phyloP scores from a whole-genome alignment of 331 rosid species.

The Telfairia occidentalis region DNA sequence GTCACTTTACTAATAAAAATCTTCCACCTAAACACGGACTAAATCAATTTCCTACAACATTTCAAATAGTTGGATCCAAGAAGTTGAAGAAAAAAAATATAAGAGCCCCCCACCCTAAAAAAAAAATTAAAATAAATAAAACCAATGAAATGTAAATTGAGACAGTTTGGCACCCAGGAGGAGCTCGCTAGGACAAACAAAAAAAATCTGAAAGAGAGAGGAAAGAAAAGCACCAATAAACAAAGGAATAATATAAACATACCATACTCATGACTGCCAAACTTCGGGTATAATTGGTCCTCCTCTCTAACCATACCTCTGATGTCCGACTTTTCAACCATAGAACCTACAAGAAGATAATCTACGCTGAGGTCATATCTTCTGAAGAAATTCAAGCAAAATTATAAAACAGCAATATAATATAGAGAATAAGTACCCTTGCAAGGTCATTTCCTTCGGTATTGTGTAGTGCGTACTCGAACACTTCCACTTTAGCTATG shows the following conservation, averaged over 20 bases:
- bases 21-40: too few relatives aligned
- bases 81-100: too few relatives aligned
- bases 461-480: slow-evolving; percentile 72
- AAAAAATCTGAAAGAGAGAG: not conserved
- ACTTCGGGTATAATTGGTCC: slow-evolving; percentile 94
- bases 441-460: slow-evolving; percentile 93
- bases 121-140: too few relatives aligned
- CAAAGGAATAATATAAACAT: slow-evolving; percentile 14
- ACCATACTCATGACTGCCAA: slow-evolving; percentile 99
- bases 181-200: not conserved
- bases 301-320: slow-evolving; percentile 95
- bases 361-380: slow-evolving; percentile 17
- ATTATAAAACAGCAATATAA: not conserved
- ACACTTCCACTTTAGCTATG: slow-evolving; percentile 96
- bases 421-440: slow-evolving; percentile 40
- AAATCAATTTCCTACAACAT: too few relatives aligned
- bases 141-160: too few relatives aligned
- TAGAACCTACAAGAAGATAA: slow-evolving; percentile 52
- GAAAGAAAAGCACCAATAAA: not conserved
- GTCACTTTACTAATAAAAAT: too few relatives aligned
- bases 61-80: too few relatives aligned
- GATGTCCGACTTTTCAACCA: slow-evolving; percentile 99
- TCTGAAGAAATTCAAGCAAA: slow-evolving; percentile 10
- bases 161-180: too few relatives aligned
- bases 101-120: too few relatives aligned